Evolutionary conservation across 192 early-diverging fungal genomes (phyloP), one percentile per base, ranked within the genome.

Genomic region (Chytriomyces confervae): DNA sequence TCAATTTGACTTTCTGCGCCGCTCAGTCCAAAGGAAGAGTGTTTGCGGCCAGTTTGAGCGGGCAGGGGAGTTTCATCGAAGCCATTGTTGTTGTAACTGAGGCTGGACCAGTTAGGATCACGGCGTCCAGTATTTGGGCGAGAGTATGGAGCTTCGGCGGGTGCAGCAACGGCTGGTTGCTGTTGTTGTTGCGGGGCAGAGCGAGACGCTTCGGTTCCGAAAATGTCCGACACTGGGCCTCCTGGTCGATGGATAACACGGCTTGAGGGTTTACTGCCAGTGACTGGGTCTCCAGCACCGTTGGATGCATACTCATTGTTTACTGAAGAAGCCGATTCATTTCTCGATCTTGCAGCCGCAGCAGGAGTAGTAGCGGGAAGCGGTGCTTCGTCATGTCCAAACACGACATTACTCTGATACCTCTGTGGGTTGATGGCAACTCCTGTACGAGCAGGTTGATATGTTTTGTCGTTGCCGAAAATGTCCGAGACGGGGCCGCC

Each of bases 81-180:
- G 23, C 7, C 9, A 18, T 20, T 43, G 49, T 48, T 50, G 50
- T 51, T 18, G 69, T 53, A 20, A 53, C 18, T 8, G 73, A 62
- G 4, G 66, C 53, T 57, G 53, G 13, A 69, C 82, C 82, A 85
- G 78, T 84, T 84, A 24, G 85, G 83, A 68, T 85, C 85, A 49
- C 85, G 77, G 61, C 77, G 81, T 61, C 53, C 47, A 62, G 50
- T 13, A 75, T n/a, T 67, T 74, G 71, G 8, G 44, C 23, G 9
- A 48, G n/a, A 29, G 16, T 46, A 9, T 67, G 43, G 18, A 27
- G 51, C 10, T 57, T 29, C 46, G 23, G 2, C 3, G 68, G 29
- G 13, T 36, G 5, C 45, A 45, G 66, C 10, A 45, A 46, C 29
- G 45, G 66, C 45, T 29, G 3, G 43, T 1, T 67, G 20, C 2